phyloP scores from a whole-genome alignment of 805 yeast species.

The Tetrapisispora fleetii region DNA sequence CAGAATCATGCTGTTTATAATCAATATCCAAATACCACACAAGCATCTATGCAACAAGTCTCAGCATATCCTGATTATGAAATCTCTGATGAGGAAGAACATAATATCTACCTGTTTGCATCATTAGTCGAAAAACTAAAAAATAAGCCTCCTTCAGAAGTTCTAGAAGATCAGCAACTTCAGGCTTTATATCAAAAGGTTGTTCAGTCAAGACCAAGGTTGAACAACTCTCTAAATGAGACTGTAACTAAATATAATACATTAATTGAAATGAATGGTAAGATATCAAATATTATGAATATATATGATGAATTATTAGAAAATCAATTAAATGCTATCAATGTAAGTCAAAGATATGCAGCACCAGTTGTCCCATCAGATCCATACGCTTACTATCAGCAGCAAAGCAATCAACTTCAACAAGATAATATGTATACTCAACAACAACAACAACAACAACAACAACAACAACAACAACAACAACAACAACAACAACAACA shows the following conservation, averaged over 20 bases:
- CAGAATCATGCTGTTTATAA: conserved; percentile 4
- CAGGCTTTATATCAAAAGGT: conserved; percentile 45
- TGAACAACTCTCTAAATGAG: conserved; percentile 48
- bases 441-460: background rate
- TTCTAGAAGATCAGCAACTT: conserved; percentile 27
- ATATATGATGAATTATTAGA: conserved; percentile 73
- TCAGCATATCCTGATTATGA: background rate
- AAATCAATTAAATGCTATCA: conserved; percentile 35
- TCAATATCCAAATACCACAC: conserved; percentile 3
- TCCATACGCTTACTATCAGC: conserved; percentile 15
- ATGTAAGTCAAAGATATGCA: conserved; percentile 24
- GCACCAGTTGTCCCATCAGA: conserved; percentile 21
- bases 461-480: conserved; percentile 1
- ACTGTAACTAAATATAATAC: conserved; percentile 54
- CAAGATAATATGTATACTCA: background rate
- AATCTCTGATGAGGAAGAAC: conserved; percentile 55
- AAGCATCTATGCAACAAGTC: conserved; percentile 16
- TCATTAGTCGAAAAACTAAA: conserved; percentile 49
- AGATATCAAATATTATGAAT: conserved; percentile 63
- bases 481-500: background rate
- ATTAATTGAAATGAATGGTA: conserved; percentile 64
- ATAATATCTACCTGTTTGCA: conserved; percentile 56
- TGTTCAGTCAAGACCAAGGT: conserved; percentile 54
- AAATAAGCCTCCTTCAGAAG: conserved; percentile 36
- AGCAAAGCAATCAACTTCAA: conserved; percentile 3